Base-by-base conservation (phyloP, 495 filamentous ascomycete genomes). In the Usnea hakonensis region DNA sequence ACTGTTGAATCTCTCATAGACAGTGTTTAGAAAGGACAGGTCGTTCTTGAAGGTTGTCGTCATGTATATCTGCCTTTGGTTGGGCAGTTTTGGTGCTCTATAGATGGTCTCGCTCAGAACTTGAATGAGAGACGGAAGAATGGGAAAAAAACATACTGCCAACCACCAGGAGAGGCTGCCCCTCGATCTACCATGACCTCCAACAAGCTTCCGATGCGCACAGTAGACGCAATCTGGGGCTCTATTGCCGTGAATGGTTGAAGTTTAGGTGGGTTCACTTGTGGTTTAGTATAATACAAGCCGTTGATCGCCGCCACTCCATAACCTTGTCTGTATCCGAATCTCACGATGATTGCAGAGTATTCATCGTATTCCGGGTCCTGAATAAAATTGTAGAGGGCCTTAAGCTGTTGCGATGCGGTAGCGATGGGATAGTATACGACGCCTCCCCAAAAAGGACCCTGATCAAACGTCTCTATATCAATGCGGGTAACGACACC, bases 401-500 rank as follows among this genome's bases (percentile, higher is more conserved):
- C 58, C 17, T 52, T n/a, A 21, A 65, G 37, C 9, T 48, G 41
- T 21, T 58, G 38, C 14, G n/a, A 7, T 50, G 30, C 28, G 2
- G 28, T 58, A 3, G n/a, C 3, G 9, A 30, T n/a, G 19, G 38
- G 28, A 35, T 52, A 50, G 5, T 16, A 8, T 0, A 53, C 17
- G 11, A 48, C 7, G 8, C 63, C 63, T 17, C 63, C 63, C 63
- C 58, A 65, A 7, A 65, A n/a, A 13, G 10, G 5, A 17, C 63
- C 63, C 17, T 68, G 65, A 0, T 72, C 72, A 55, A 82, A 78
- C 0, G 82, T 81, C 44, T 76, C 63, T 48, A 85, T 59, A 33
- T 76, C 75, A 65, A 84, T 80, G 17, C 74, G 67, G 6, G 84
- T 85, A n/a, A 85, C 80, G 61, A 89, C 77, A 16, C 83, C 84